Evolutionary conservation across 805 yeast species (phyloP).

Genomic region (Priceomyces fermenticarens): DNA sequence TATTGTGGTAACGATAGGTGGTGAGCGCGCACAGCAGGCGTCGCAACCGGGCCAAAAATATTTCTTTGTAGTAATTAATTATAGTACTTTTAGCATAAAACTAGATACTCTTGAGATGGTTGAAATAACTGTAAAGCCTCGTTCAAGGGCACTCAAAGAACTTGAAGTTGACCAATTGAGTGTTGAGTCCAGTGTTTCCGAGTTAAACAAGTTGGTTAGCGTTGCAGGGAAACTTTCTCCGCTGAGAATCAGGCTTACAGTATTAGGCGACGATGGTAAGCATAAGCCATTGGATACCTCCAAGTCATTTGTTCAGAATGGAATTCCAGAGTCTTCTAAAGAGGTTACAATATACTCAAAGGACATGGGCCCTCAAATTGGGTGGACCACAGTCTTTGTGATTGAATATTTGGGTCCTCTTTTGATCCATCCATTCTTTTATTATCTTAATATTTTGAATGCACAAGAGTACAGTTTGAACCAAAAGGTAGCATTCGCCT

Average conservation of each 20-base stretch:
- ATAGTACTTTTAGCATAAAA: too few species aligned
- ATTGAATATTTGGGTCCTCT: conserved; percentile 91
- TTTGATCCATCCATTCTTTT: conserved; percentile 70
- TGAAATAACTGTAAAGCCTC: conserved; percentile 50
- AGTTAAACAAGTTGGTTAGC: conserved; percentile 43
- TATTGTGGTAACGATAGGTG: too few species aligned
- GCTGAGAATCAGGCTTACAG: conserved; percentile 27
- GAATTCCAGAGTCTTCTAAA: conserved; percentile 30
- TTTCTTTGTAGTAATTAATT: too few species aligned
- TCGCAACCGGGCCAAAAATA: too few species aligned
- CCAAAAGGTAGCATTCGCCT: conserved; percentile 51
- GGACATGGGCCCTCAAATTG: conserved; percentile 90
- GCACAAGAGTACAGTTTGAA: conserved; percentile 44
- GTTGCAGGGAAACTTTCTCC: conserved; percentile 36
- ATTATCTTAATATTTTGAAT: conserved; percentile 36
- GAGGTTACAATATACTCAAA: conserved; percentile 58
- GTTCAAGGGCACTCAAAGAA: conserved; percentile 56
- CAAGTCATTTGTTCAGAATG: conserved; percentile 45
- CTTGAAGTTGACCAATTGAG: conserved; percentile 40
- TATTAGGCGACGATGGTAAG: conserved; percentile 21
- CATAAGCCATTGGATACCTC: conserved; percentile 45
- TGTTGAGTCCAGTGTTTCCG: conserved; percentile 33
- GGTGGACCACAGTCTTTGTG: conserved; percentile 87
- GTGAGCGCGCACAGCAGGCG: too few species aligned
- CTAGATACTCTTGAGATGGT: conserved; percentile 31